Evolutionary conservation across 2,329 filamentous ascomycete genomes (phyloP), one percentile per base, ranked within the genome.

Genomic region (Plectosphaerella plurivora): DNA sequence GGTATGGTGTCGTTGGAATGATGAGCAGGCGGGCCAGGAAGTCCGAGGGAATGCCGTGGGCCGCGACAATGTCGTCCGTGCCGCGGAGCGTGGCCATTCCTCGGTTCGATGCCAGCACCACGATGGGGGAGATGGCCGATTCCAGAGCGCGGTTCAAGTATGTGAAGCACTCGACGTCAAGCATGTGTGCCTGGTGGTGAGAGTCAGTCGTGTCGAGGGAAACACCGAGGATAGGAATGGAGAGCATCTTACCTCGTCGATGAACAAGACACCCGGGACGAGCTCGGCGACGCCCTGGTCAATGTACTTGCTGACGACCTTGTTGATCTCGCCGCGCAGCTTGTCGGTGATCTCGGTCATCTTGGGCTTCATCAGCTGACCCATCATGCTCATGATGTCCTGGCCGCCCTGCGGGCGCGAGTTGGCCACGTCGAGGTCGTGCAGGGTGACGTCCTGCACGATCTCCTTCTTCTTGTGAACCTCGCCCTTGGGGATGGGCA

Each of bases 311-410:
- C 91, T 96, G 60, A 99, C 94, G 28, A 99, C 93, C 76, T 97
- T 97, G 83, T 99, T 97, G 76, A 99, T 97, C 75, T 99, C 94
- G 52, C 83, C 78, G 55, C 94, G 84, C 65, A 99, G 77, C 77
- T 99, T 99, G 73, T 99, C 94, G 28, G 94, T 99, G 65, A 99
- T 97, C 71, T 99, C 94, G 6, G 94, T 99, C 86, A 97, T 97
- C 78, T 95, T 95, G 56, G 94, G 94, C 81, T 97, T 97, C 91
- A 97, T 97, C 65, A 99, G 76, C 73, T 99, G 94, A 63, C 94
- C 94, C 93, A 99, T 97, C 94, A 99, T 97, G 76, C 92, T 97
- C 92, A 99, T 97, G 60, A 99, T 96, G 70, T 99, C 94, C 77
- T 99, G 94, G 45, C 94, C 94, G 50, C 94, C 94, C 75, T 97